Evolutionary conservation across 192 early-diverging fungal genomes (phyloP).

Genomic region (Funneliformis geosporum): DNA sequence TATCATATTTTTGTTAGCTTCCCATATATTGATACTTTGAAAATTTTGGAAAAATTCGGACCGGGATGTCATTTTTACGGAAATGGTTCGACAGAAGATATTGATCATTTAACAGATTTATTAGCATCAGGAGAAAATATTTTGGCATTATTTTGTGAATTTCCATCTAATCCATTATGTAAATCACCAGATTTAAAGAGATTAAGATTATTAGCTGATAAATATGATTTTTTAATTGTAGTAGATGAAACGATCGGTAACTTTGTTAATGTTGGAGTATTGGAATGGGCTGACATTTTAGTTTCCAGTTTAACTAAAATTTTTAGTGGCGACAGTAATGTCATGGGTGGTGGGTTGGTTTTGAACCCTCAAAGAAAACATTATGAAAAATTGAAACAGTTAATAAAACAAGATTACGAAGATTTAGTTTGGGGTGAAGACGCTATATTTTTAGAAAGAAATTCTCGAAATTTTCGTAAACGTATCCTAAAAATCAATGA

Average conservation of each 20-base stretch:
- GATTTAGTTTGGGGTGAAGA: constrained; percentile 91
- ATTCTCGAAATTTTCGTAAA: constrained; percentile 82
- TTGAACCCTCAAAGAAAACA: constrained; percentile 70
- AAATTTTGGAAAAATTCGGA: constrained; percentile 95
- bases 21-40: constrained; percentile 95
- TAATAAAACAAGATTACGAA: constrained; percentile 66
- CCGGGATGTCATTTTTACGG: constrained; percentile 87
- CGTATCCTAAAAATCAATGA: constrained; percentile 76
- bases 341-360: constrained; percentile 93
- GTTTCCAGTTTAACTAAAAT: constrained; percentile 94
- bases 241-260: constrained; percentile 96
- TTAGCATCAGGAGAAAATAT: constrained; percentile 67
- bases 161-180: constrained; percentile 91
- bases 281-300: constrained; percentile 81
- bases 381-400: constrained; percentile 58
- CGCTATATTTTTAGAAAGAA: constrained; percentile 93
- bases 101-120: constrained; percentile 69
- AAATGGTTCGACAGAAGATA: constrained; percentile 73
- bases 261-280: constrained; percentile 83
- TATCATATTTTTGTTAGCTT: constrained; percentile 57
- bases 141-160: constrained; percentile 87
- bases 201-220: constrained; percentile 73
- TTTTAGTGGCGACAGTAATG: constrained; percentile 94
- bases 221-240: constrained; percentile 75
- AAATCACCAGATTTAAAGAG: constrained; percentile 78